Evolutionary conservation across 2,329 filamentous ascomycete species (phyloP).

Genomic region (Colletotrichum sp.): DNA sequence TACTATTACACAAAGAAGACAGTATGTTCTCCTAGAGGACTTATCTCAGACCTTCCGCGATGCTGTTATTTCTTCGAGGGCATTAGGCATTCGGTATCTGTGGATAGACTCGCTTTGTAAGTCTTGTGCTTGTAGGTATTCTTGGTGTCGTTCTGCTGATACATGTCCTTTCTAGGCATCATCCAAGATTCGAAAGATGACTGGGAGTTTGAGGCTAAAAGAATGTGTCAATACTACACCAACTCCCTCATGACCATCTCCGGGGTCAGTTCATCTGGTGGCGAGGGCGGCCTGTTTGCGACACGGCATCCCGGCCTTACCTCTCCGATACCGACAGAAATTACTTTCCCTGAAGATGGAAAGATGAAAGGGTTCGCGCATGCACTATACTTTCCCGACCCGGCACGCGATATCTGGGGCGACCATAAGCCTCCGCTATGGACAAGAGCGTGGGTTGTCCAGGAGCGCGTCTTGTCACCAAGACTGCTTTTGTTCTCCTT

Average conservation of each 20-base stretch:
- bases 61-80: background rate
- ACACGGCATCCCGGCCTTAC: background rate
- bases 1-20: fast-evolving
- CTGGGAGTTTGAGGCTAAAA: background rate
- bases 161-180: fast-evolving
- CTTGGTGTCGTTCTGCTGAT: background rate
- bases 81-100: fast-evolving
- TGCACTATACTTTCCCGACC: background rate
- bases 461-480: fast-evolving
- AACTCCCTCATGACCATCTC: background rate
- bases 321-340: fast-evolving
- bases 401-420: background rate
- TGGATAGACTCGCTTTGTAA: background rate
- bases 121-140: too few relatives aligned
- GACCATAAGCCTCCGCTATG: fast-evolving
- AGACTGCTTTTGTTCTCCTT: background rate
- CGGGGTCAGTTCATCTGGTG: fast-evolving
- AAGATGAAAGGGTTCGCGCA: background rate
- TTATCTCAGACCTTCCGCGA: background rate
- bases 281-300: background rate
- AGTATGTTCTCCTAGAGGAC: fast-evolving
- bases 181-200: background rate
- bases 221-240: background rate
- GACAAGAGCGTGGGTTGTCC: background rate
- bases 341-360: fast-evolving